These are phyloP conservation scores for Solanum corneliomulleri DNA, from an alignment of 257 asterid species.

Conservation along the genomic window DNA sequence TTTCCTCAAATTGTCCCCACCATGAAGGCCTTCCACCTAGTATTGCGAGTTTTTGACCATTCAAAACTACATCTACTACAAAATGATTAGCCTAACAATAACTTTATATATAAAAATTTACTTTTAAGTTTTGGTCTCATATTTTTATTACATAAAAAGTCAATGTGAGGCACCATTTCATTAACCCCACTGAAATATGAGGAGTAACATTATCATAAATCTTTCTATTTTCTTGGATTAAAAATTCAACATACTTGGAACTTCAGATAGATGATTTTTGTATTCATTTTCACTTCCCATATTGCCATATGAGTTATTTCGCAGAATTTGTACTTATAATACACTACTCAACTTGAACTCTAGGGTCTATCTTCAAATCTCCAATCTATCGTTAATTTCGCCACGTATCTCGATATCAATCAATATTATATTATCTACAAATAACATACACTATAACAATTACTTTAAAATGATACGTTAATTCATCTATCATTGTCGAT, in stretches of 20 bases:
- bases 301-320: not conserved
- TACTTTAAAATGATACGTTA: not conserved
- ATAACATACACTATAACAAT: not conserved
- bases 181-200: not conserved
- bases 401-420: accelerated
- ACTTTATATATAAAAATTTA: not conserved
- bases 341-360: too few relatives aligned
- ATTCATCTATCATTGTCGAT: not conserved
- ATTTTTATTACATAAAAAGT: not conserved
- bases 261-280: not conserved
- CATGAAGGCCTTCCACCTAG: not conserved
- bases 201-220: not conserved
- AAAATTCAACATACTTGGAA: not conserved
- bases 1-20: not conserved
- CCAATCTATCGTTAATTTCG: accelerated
- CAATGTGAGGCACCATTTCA: not conserved
- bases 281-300: not conserved
- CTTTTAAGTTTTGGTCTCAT: not conserved
- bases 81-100: not conserved
- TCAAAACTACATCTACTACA: not conserved
- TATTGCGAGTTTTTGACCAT: not conserved
- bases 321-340: too few relatives aligned
- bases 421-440: not conserved
- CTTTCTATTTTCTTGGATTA: not conserved
- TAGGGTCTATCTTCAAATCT: not conserved